Evolutionary conservation across 495 filamentous ascomycete species (phyloP), one percentile per base, ranked within the genome.

Genomic region (Corynascus novoguineensis): DNA sequence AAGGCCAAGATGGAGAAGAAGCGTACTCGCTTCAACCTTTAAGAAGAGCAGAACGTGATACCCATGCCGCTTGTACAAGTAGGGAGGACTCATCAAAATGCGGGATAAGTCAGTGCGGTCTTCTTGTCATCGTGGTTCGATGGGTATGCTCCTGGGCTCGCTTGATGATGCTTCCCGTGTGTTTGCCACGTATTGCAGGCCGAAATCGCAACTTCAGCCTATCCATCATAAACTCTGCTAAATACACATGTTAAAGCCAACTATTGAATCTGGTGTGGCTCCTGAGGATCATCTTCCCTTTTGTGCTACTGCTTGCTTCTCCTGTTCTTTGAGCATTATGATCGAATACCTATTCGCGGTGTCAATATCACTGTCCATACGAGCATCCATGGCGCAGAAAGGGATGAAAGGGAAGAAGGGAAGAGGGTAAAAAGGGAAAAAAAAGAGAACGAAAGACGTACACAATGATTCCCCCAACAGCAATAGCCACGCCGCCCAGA

Each of bases 21-120:
- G 73, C 78, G 93, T 64, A 98, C 92, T 56, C 86, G 86, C 73
- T 98, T 97, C 70, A 90, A 92, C 68, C 78, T 97, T 54, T 97
- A 76, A 56, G 38, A 32, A 28, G 37, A 35, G 17, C 7, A 52
- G 34, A 55, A 28, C 42, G 37, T 52, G 52, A 63, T 60, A 59
- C 47, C 52, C 60, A 14, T n/a, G 10, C 34, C 10, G 11, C 34
- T 35, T 35, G 1, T 35, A n/a, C n/a, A n/a, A n/a, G n/a, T n/a
- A 35, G 34, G 34, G 34, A 14, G 34, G 10, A 35, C 3, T 8
- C 4, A 5, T 35, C n/a, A n/a, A n/a, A n/a, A 8, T 35, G 34
- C 9, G 3, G 34, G 34, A 6, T 11, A 2, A 11, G 5, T 2
- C 5, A 35, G 34, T 3, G 34, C 4, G 34, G 3, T 11, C 11